Base-by-base conservation (phyloP, 805 yeast genomes). In the Myxozyma kluyveri region DNA sequence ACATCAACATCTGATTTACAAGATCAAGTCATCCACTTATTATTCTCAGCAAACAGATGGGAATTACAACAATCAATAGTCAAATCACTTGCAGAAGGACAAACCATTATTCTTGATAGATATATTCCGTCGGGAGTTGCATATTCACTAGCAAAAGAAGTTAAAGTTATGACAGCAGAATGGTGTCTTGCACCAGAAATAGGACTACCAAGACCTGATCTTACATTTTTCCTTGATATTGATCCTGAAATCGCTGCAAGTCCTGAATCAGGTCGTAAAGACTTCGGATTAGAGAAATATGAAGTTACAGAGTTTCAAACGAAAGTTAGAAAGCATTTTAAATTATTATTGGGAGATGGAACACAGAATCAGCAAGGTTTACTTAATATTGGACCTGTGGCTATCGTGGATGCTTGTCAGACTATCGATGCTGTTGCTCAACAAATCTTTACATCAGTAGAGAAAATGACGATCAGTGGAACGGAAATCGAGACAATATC, bases 41-140 rank as follows among this genome's bases (percentile, higher is more conserved):
- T 93, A 31, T 93, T 93, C 67, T 81, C 89, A 60, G 96, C 98
- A 1, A 93, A 93, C 63, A 72, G 99, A 57, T 93, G 99, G 99
- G 99, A 93, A 66, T 62, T 80, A 21, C 77, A 75, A 1, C 67
- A 72, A 1, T 65, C 67, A 3, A 80, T 93, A 3, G 64, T 69
- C 9, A 50, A 64, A 0, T 64, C 71, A 10, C 67, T 89, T 18
- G 60, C 68, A 1, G 57, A 66, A 0, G 96, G 96, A 1, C 65
- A 64, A 10, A 74, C 75, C 47, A 76, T 93, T 1, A 74, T 93
- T 0, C 67, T 90, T 51, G 99, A 93, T 66, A 73, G 99, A 58
- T 93, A 91, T 63, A 84, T 86, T 3, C 91, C 87, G 64, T 88
- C 97, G 0, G 99, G 99, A 0, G 80, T 89, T 2, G 96, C 96